phyloP scores from a whole-genome alignment of 2,329 filamentous ascomycete genomes.

The Ophiostoma novo-ulmi region DNA sequence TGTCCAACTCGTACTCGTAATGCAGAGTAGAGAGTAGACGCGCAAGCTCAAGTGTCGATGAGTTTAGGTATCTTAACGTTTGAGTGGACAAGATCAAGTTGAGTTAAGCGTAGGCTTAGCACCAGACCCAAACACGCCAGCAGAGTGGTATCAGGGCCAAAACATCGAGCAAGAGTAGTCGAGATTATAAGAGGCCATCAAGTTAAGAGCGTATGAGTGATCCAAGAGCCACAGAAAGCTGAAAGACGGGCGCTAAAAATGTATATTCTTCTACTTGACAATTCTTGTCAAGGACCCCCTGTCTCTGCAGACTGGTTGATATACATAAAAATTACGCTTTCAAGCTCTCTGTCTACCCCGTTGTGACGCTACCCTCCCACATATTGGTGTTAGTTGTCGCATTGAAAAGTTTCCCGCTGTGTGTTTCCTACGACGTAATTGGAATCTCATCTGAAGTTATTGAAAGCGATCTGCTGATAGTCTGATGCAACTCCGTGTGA shows the following conservation, averaged over 20 bases:
- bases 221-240: neutral
- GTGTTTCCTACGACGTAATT: neutral
- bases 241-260: slow-evolving; percentile 4
- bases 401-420: neutral
- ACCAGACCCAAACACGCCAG: neutral
- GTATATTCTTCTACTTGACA: neutral
- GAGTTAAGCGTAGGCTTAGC: neutral
- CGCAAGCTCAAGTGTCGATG: neutral
- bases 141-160: neutral
- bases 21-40: too few species aligned
- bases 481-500: slow-evolving; percentile 4
- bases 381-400: too few species aligned
- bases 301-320: neutral
- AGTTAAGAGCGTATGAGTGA: neutral
- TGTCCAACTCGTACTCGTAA: neutral
- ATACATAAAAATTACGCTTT: neutral
- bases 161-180: too few species aligned
- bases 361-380: neutral
- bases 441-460: neutral
- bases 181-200: neutral
- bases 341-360: neutral
- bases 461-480: slow-evolving; percentile 3
- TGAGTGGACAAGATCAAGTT: neutral
- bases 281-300: neutral
- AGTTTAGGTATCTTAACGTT: neutral